Evolutionary conservation across 2,329 filamentous ascomycete genomes (phyloP).

Genomic region (Penicillium sp.): DNA sequence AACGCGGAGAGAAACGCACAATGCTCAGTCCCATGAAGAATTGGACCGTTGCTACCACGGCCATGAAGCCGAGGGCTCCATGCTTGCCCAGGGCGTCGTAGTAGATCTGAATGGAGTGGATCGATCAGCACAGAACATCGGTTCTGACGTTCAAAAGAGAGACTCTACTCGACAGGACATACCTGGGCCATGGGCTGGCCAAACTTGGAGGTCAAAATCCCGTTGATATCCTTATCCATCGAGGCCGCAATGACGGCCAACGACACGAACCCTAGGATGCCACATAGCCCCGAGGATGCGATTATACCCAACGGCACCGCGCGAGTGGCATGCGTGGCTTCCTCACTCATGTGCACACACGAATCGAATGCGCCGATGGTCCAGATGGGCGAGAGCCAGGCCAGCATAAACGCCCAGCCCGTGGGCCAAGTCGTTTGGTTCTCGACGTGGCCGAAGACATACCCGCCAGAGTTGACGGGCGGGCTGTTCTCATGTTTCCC

Average conservation of each 20-base stretch:
- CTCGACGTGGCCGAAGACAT: constrained; percentile 56
- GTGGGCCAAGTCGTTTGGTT: constrained; percentile 59
- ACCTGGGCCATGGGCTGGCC: constrained; percentile 61
- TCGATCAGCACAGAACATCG: no score
- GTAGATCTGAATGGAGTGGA: no score
- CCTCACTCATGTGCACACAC: constrained; percentile 60
- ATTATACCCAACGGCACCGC: constrained; percentile 57
- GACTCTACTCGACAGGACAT: no score
- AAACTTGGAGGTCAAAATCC: constrained; percentile 48
- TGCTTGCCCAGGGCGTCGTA: constrained; percentile 59
- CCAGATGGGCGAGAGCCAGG: constrained; percentile 63
- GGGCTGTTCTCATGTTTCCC: constrained; percentile 39
- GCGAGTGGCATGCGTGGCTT: constrained; percentile 58
- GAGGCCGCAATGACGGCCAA: constrained; percentile 59
- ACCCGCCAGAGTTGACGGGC: constrained; percentile 40
- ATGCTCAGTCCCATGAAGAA: constrained; percentile 61
- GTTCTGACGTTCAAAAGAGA: no score
- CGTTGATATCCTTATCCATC: constrained; percentile 53
- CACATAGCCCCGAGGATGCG: constrained; percentile 41
- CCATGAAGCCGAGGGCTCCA: constrained; percentile 59
- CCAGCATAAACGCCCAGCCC: constrained; percentile 59
- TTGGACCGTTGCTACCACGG: constrained; percentile 58
- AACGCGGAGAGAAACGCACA: constrained; percentile 20
- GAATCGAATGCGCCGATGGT: constrained; percentile 55
- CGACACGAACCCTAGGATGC: constrained; percentile 55